Base-by-base conservation (phyloP, 2,329 filamentous ascomycete species). In the Clarireedia sp. region DNA sequence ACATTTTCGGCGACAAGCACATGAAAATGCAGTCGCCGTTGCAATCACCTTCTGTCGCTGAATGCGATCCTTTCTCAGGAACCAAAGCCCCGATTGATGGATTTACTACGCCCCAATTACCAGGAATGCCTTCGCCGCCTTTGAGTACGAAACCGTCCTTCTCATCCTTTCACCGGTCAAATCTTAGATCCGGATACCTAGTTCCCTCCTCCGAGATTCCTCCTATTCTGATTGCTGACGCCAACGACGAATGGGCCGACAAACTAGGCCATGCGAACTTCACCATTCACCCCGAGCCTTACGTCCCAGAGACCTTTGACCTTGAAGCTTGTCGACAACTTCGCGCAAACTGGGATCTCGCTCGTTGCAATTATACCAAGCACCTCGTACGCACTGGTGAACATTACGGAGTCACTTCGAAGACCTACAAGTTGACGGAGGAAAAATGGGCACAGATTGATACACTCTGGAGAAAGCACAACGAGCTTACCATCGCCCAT, bases 231-330 rank as follows among this genome's bases (percentile, higher is more conserved):
- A 82, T 90, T 61, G 75, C 85, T 33, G 82, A 87, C 54, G 81
- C 83, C 5, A 78, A 84, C 49, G 90, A 95, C 68, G 83, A 86
- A 62, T 96, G 92, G 92, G 86, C 89, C 1, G 82, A 86, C 66
- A 83, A 83, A 55, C 81, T 97, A 14, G 92, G 92, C 26, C 91
- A 97, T 68, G 91, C 91, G 61, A 96, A 97, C 73, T 96, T 95
- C 69, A 91, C 82, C 64, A 95, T 97, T 63, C 74, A 81, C 21
- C 91, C 91, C 0, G 81, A 85, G 68, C 92, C 91, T 0, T 96
- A 96, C 66, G 71, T 81, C 8, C 86, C 89, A 0, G 78, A 83
- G 16, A 67, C 68, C 2, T 81, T 81, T 59, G 82, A 86, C 61
- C 51, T 69, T 14, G 66, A 67, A 54, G 73, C 77, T 3, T 82